Evolutionary conservation across 2,329 filamentous ascomycete species (phyloP), one percentile per base, ranked within the genome.

Genomic region (Aspergillus bombycis): DNA sequence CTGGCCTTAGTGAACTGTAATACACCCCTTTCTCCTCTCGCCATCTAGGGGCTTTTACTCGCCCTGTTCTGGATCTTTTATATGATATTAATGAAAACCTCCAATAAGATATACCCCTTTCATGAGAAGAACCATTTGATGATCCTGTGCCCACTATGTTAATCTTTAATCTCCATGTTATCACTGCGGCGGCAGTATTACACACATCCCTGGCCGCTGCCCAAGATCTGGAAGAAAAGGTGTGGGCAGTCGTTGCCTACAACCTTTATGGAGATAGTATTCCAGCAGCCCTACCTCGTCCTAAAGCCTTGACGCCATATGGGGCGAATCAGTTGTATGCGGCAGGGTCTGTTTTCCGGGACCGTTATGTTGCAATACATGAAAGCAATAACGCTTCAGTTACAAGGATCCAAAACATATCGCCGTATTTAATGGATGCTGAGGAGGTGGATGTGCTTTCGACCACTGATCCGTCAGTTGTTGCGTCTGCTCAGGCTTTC

Each of bases 401-500:
- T n/a, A 77, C 75, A 4, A 76, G 77, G 11, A 78, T 86, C 32
- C 63, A 75, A 11, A 80, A 79, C 26, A 72, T 88, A 55, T 82
- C 81, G 14, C 73, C 77, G 7, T 77, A 82, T 59, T 72, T 75
- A 32, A 64, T 85, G 19, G 72, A 83, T 62, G 74, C 80, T 10
- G 74, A 81, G 21, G 79, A 88, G 64, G 67, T 87, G 10, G 77
- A 76, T 58, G 74, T 86, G 12, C 73, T 82, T 54, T 79, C 86
- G 0, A 72, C 80, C 30, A 79, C 85, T 30, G 76, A 80, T 36
- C 80, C 84, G 62, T 81, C 80, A 60, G 78, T 81, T 2, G 71
- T 82, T 38, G 82, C 82, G 1, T 86, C 85, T 3, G 85, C 86
- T 14, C 83, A 86, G 67, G 86, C 87, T 3, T 88, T 88, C 68